Percentiles rank a stretch among this genome's conserved stretches.
phyloP scores from a whole-genome alignment of 768 basidiomycete genomes.

The Cantharellus anzutake region DNA sequence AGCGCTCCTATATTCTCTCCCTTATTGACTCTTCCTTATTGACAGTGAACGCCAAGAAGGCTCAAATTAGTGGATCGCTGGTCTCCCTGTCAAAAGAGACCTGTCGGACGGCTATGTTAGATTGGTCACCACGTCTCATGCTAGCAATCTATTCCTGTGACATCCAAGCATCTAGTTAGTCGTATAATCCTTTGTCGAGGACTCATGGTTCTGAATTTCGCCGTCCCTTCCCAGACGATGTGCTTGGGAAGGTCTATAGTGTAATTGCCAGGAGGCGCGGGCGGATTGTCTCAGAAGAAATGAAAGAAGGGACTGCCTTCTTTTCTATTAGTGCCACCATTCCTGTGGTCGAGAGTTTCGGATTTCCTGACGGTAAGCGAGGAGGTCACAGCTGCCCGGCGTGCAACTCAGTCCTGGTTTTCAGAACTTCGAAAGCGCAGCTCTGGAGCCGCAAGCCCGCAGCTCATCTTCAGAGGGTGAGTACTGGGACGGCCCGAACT shows the following conservation, averaged over 20 bases:
- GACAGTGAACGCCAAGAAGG: conserved; percentile 59
- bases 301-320: conserved; percentile 94
- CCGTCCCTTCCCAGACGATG: conserved; percentile 45
- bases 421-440: conserved; percentile 90
- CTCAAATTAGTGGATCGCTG: conserved; percentile 77
- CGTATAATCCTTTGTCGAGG: neutral
- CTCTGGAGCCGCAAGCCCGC: conserved; percentile 92
- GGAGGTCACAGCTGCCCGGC: neutral
- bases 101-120: conserved; percentile 73
- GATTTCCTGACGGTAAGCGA: conserved; percentile 77
- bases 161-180: conserved; percentile 83
- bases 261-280: conserved; percentile 86
- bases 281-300: conserved; percentile 86
- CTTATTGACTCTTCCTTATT: neutral
- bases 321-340: conserved; percentile 82
- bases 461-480: conserved; percentile 89
- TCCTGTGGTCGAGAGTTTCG: conserved; percentile 94
- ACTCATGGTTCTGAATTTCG: neutral
- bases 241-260: conserved; percentile 91
- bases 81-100: conserved; percentile 80
- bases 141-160: conserved; percentile 98
- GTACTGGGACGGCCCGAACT: conserved; percentile 12
- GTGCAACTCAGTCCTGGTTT: neutral
- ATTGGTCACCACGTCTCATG: conserved; percentile 96
- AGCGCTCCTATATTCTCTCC: conserved; percentile 1